Base-by-base conservation (phyloP, 768 basidiomycete species). In the Pleurotus cornucopiae region DNA sequence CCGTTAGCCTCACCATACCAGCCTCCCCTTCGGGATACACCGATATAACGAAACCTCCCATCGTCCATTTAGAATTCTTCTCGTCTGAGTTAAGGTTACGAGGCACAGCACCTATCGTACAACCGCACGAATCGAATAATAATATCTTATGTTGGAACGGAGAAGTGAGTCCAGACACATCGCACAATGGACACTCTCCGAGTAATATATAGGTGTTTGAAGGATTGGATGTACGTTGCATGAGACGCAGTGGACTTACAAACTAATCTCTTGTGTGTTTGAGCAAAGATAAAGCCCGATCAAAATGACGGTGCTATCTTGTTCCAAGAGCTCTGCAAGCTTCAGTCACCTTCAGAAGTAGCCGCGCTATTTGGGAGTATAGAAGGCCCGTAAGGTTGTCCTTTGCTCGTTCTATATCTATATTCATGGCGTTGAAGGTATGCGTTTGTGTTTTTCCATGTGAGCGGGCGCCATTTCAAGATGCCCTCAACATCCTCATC, bases 91-190 rank as follows among this genome's bases (percentile, higher is more conserved):
- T 95, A 52, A 79, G 81, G 54, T 69, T 95, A 49, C 76, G 93
- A 58, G 93, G 93, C 1, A 62, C 64, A 6, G 62, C 69, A 7
- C 74, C 75, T 0, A 68, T 91, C 13, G 67, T 76, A 2, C 93
- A 95, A 66, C 93, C 93, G 23, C 90, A 93, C 65, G 63, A 70
- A 12, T 60, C 69, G 34, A 74, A 73, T 12, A 83, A 79, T 5
- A 77, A 86, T 63, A 64, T 90, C 2, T 69, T 94, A 23, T 92
- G 90, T 64, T 94, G 89, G 88, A 93, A 92, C 64, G 92, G 93
- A 58, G 89, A 94, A 75, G 90, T 86, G 46, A 46, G 69, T 69
- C 9, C 14, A 13, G 25, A 40, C 38, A 14, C 7, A 12, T 18
- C 41, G 7, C 55, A 23, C 38, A 14, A 16, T 49, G 13, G 41